Percentiles rank a stretch among this genome's conserved stretches.
Conservation (phyloP, 192 early-diverging fungal genomes). For the Rhizophagus clarus region DNA sequence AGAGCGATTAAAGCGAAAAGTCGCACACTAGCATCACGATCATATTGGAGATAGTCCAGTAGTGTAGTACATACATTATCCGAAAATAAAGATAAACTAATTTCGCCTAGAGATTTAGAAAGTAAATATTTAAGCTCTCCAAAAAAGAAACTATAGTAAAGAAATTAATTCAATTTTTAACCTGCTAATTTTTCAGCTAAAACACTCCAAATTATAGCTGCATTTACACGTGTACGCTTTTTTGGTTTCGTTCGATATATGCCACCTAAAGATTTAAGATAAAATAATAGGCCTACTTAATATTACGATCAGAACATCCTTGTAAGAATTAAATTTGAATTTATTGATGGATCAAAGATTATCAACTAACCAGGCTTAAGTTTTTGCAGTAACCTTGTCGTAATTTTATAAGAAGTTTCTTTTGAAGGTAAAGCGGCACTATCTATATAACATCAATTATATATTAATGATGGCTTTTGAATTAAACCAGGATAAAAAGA, state of each 20-base stretch:
- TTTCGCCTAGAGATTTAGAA: slow-evolving; percentile 35
- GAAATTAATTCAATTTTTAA: not conserved
- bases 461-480: not conserved
- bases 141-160: not conserved
- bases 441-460: slow-evolving; percentile 25
- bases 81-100: slow-evolving; percentile 49
- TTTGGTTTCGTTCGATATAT: slow-evolving; percentile 31
- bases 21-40: slow-evolving; percentile 47
- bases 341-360: slow-evolving; percentile 5
- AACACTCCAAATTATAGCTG: slow-evolving; percentile 55
- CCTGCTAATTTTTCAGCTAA: slow-evolving; percentile 58
- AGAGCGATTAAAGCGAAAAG: slow-evolving; percentile 57
- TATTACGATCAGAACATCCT: not conserved
- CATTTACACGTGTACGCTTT: slow-evolving; percentile 49
- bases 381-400: slow-evolving; percentile 49
- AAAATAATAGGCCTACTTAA: slow-evolving; percentile 1
- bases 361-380: slow-evolving; percentile 37
- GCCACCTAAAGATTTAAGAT: slow-evolving; percentile 23
- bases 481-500: not conserved
- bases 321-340: not conserved
- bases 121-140: not conserved
- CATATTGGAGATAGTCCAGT: slow-evolving; percentile 43
- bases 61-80: slow-evolving; percentile 50
- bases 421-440: slow-evolving; percentile 59
- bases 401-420: slow-evolving; percentile 46